phyloP scores from a whole-genome alignment of 352 stramenopile genomes.

The Pythium inflatum region DNA sequence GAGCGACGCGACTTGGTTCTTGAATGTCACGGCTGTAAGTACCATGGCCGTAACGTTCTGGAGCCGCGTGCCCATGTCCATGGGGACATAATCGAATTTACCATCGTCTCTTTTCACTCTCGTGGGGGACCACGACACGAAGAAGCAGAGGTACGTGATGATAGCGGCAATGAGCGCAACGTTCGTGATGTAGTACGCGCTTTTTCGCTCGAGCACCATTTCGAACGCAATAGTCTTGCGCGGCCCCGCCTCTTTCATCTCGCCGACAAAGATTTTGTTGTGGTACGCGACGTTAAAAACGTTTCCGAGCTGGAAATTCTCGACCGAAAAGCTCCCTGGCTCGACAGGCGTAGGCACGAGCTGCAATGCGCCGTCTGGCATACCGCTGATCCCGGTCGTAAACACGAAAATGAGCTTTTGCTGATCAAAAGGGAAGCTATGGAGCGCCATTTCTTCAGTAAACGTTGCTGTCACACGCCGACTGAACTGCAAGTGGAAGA shows the following conservation, averaged over 20 bases:
- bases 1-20: slow-evolving; percentile 50
- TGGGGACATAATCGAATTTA: slow-evolving; percentile 17
- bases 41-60: slow-evolving; percentile 67
- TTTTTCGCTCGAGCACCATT: slow-evolving; percentile 60
- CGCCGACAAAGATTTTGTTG: slow-evolving; percentile 55
- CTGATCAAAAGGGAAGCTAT: slow-evolving; percentile 64
- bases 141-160: slow-evolving; percentile 64
- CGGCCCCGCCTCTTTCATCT: slow-evolving; percentile 38
- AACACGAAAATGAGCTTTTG: slow-evolving; percentile 63
- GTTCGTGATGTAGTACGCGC: slow-evolving; percentile 62
- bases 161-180: slow-evolving; percentile 47
- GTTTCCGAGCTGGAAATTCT: slow-evolving; percentile 60
- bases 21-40: slow-evolving; percentile 68
- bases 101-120: not conserved
- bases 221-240: slow-evolving; percentile 57
- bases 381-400: slow-evolving; percentile 10
- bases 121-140: slow-evolving; percentile 12
- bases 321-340: slow-evolving; percentile 47
- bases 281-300: slow-evolving; percentile 55
- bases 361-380: slow-evolving; percentile 23
- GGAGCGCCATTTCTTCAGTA: slow-evolving; percentile 59
- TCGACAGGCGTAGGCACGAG: slow-evolving; percentile 22
- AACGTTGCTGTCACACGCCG: slow-evolving; percentile 50
- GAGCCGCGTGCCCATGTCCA: slow-evolving; percentile 57
- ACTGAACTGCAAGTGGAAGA: slow-evolving; percentile 43